These are phyloP conservation scores for Yamadazyma diddensiae DNA, from an alignment of 1,139 yeast genomes.

Conservation along the genomic window DNA sequence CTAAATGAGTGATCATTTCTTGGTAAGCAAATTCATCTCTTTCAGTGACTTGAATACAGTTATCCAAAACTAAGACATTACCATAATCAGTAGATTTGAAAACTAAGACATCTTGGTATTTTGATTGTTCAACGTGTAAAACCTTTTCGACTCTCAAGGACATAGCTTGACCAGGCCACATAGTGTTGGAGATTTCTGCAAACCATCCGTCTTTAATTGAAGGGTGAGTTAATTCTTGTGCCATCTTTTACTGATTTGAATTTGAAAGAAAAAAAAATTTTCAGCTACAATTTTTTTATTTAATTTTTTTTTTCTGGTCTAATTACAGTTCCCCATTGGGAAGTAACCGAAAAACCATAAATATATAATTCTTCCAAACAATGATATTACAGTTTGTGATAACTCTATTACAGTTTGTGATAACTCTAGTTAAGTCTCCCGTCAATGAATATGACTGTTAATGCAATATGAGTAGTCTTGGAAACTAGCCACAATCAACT, in stretches of 20 bases:
- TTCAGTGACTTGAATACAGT: slow-evolving; percentile 89
- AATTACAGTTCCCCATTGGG: not conserved
- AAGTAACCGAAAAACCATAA: not conserved
- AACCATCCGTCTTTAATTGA: slow-evolving; percentile 85
- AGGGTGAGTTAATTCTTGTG: slow-evolving; percentile 61
- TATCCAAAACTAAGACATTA: slow-evolving; percentile 86
- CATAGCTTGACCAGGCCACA: slow-evolving; percentile 98
- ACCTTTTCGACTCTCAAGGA: slow-evolving; percentile 77
- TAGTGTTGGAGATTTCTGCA: slow-evolving; percentile 79
- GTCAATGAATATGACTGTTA: no score
- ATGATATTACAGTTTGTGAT: no score
- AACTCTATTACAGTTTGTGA: no score
- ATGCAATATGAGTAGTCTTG: no score
- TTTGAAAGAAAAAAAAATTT: slow-evolving; percentile 1
- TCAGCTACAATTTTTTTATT: not conserved
- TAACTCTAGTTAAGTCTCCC: no score
- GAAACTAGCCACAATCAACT: no score
- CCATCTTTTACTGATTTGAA: slow-evolving; percentile 9
- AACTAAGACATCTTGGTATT: slow-evolving; percentile 85
- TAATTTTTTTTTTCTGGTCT: not conserved
- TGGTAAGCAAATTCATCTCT: slow-evolving; percentile 94
- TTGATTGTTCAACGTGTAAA: slow-evolving; percentile 74
- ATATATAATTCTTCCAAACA: no score
- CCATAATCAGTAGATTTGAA: slow-evolving; percentile 88
- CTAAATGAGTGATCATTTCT: slow-evolving; percentile 92